Evolutionary conservation across 2,329 filamentous ascomycete species (phyloP), one percentile per base, ranked within the genome.

Genomic region (Colletotrichum somersetense): DNA sequence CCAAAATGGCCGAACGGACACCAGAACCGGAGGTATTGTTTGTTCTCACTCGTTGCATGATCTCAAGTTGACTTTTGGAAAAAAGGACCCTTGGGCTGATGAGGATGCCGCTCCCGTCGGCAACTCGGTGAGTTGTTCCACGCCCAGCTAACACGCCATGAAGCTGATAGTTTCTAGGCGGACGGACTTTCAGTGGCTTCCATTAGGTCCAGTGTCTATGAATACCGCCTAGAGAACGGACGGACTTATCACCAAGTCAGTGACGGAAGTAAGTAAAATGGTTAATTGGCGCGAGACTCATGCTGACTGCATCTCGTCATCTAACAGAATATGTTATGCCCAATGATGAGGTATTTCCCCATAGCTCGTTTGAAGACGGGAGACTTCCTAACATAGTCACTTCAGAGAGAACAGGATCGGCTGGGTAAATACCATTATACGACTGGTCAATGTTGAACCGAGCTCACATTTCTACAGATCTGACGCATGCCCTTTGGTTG

Each of bases 401-500:
- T 5, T 8, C 5, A 69, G 2, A 53, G 26, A 44, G 73, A 74
- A 33, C 57, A 64, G 2, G 70, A 74, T n/a, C 71, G 73, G 5
- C 55, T 74, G 14, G 71, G 67, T 67, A 55, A 2, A 6, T 55
- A 2, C 14, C 14, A 1, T 6, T 2, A 3, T n/a, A 5, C 4
- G 1, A 0, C 11, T 7, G 2, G 7, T 1, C 2, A 0, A 38
- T 35, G 5, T 4, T 30, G 16, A 23, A 16, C 40, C 40, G 18
- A 48, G 5, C 18, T 20, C 12, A 53, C 23, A 26, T 1, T 12
- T 4, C 33, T 1, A 0, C 4, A 77, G 86, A 89, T 72, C 78
- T 87, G 74, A 85, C 88, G 75, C 87, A 89, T 76, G 83, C 87
- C 74, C 83, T 89, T 75, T 85, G 86, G 77, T 85, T 83, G 48